These are phyloP conservation scores for Solidago caesia DNA, from an alignment of 129 eudicot genomes.

Conservation along the genomic window DNA sequence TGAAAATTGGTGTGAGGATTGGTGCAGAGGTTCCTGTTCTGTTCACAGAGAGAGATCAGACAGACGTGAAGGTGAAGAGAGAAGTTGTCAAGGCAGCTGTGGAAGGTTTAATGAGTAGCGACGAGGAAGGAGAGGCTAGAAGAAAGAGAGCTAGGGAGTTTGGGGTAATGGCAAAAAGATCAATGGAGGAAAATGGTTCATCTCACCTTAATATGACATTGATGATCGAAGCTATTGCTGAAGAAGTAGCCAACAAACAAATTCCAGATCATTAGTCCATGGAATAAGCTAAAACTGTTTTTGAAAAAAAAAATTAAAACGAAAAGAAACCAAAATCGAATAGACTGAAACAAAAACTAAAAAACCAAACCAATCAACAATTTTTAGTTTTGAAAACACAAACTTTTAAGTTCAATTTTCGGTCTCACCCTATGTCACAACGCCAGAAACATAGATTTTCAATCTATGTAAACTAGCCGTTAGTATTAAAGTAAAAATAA, in stretches of 20 bases:
- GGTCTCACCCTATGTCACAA: too few species aligned
- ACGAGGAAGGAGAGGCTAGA: neutral
- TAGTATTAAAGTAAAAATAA: too few species aligned
- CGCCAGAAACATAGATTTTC: too few species aligned
- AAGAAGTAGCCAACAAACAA: neutral
- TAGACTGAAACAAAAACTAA: too few species aligned
- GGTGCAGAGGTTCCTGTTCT: conserved; percentile 31
- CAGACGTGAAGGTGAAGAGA: neutral
- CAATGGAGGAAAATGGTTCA: conserved; percentile 15
- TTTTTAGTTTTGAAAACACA: too few species aligned
- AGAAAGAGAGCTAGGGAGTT: conserved; percentile 1
- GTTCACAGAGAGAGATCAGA: neutral
- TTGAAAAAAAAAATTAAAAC: too few species aligned
- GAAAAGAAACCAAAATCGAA: too few species aligned
- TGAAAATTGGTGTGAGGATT: conserved; percentile 36
- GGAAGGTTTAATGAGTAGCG: neutral
- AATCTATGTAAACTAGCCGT: too few species aligned
- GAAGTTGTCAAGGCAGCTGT: neutral
- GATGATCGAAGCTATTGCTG: conserved; percentile 1
- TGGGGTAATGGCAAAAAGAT: neutral
- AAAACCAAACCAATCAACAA: too few species aligned
- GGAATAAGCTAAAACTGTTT: too few species aligned
- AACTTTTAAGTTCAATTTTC: too few species aligned
- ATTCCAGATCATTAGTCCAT: too few species aligned
- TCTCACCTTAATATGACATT: conserved; percentile 2